Conservation (phyloP, 305 asterid genomes). For the Solanum hybrid region DNA sequence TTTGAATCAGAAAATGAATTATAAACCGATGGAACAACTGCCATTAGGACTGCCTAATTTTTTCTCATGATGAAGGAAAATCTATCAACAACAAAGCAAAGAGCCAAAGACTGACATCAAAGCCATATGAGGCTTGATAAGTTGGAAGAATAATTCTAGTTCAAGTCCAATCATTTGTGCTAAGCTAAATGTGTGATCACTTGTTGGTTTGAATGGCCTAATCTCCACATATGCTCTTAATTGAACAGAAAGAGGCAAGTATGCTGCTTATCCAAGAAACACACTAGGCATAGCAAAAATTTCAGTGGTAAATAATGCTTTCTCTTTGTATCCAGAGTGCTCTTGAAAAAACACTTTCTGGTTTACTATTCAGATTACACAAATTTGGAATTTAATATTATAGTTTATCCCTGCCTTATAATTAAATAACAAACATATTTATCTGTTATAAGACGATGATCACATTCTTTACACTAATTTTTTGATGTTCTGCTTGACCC, state of each 20-base stretch:
- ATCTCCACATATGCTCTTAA: background rate
- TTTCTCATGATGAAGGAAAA: background rate
- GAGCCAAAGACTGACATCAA: background rate
- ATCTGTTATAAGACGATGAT: background rate
- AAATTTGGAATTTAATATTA: background rate
- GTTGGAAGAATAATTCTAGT: background rate
- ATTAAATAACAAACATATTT: background rate
- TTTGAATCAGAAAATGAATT: background rate
- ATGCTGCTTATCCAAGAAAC: background rate
- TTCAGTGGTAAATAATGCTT: background rate
- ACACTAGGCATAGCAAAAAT: background rate
- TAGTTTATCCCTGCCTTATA: background rate
- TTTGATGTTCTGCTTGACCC: background rate
- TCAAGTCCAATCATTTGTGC: background rate
- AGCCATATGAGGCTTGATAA: background rate
- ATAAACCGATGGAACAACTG: background rate
- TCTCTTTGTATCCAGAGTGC: background rate
- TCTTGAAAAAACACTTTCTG: background rate
- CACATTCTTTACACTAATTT: background rate
- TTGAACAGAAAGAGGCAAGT: background rate
- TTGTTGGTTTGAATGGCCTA: background rate
- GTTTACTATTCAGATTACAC: background rate
- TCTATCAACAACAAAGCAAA: background rate
- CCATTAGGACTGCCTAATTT: background rate
- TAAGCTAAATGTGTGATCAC: background rate